A percentile compares a stretch with the other conserved stretches of the same genome.
phyloP scores from a whole-genome alignment of 148 eudicot species.

The Camellia granthamiana region DNA sequence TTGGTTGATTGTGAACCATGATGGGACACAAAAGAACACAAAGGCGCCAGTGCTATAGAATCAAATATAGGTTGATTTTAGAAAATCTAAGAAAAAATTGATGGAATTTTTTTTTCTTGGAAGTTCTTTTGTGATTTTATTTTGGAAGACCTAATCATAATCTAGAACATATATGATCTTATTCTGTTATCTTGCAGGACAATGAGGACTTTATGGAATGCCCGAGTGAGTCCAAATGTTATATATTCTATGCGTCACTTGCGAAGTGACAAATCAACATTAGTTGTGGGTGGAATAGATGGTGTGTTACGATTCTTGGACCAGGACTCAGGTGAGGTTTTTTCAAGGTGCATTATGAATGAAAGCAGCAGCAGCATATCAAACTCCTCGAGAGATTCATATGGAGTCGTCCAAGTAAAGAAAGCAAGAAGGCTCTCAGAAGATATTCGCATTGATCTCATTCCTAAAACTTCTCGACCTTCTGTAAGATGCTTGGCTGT shows the following conservation, averaged over 20 bases:
- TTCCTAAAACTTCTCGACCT: conserved; percentile 44
- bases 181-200: no score
- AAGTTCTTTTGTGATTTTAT: no score
- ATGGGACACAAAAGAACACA: neutral
- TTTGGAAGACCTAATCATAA: no score
- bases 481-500: conserved; percentile 73
- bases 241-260: neutral
- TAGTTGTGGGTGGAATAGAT: conserved; percentile 58
- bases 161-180: no score
- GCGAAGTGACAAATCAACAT: no score
- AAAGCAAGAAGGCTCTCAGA: conserved; percentile 46
- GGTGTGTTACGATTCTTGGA: conserved; percentile 68
- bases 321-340: conserved; percentile 56
- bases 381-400: conserved; percentile 22
- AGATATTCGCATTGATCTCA: conserved; percentile 44
- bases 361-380: conserved; percentile 21
- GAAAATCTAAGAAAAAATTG: neutral
- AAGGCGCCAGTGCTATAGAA: neutral
- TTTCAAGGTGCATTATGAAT: conserved; percentile 49
- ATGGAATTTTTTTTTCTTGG: neutral
- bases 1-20: neutral
- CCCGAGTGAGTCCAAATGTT: no score
- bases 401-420: conserved; percentile 42
- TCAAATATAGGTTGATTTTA: neutral
- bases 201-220: no score